Conservation (phyloP, 2,329 filamentous ascomycete species). For the Fusarium sp. region DNA sequence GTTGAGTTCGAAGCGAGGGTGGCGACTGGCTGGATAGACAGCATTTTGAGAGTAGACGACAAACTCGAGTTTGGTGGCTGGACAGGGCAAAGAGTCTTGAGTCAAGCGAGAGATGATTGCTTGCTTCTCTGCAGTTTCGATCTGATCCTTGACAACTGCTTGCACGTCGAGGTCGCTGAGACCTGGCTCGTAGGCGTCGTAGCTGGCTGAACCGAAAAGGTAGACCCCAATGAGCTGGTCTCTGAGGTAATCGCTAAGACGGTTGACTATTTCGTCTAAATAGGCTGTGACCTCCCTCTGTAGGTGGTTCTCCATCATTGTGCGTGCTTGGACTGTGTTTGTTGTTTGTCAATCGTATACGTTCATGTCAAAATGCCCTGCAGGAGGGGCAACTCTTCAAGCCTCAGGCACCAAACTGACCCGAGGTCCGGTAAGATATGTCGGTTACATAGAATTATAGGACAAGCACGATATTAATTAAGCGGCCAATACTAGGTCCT, state of each 20-base stretch:
- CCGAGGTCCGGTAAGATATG: too few relatives aligned
- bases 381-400: too few relatives aligned
- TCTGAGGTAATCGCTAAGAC: background rate
- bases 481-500: too few relatives aligned
- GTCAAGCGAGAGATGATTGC: background rate
- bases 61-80: conserved; percentile 20
- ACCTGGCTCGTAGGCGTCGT: conserved; percentile 9
- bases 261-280: background rate
- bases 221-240: conserved; percentile 16
- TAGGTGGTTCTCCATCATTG: background rate
- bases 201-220: conserved; percentile 26
- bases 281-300: background rate
- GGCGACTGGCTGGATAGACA: background rate
- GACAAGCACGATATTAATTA: too few relatives aligned
- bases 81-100: conserved; percentile 1
- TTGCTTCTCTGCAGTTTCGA: background rate
- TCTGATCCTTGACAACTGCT: background rate
- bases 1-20: conserved; percentile 22
- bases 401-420: too few relatives aligned
- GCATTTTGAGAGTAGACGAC: conserved; percentile 10
- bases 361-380: too few relatives aligned
- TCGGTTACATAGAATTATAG: too few relatives aligned
- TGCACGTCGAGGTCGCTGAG: conserved; percentile 24
- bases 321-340: too few relatives aligned
- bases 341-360: too few relatives aligned